Base-by-base conservation (phyloP, 1,284 basidiomycete species). In the Mycena citricolor region DNA sequence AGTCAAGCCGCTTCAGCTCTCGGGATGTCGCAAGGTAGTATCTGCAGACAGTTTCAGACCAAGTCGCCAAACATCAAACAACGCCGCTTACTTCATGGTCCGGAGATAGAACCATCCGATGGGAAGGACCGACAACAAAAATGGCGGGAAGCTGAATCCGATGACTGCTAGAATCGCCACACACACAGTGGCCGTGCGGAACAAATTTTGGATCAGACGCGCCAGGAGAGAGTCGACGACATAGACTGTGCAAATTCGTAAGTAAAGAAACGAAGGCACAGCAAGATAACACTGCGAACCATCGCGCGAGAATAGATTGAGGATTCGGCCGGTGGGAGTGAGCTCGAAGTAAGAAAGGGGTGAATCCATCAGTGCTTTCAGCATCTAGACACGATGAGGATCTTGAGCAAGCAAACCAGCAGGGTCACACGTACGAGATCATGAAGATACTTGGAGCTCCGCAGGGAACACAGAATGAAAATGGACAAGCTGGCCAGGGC, bases 251-350 rank as follows among this genome's bases (percentile, higher is more conserved):
- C n/a, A n/a, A 0, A 23, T 7, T 2, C 19, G n/a, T n/a, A 32
- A 32, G 6, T 39, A 13, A 36, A n/a, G n/a, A n/a, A n/a, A n/a
- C n/a, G n/a, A n/a, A n/a, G n/a, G 5, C 22, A 13, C 5, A 8
- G n/a, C 6, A 13, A 17, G 5, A 13, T 3, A 10, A 23, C 12
- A 8, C n/a, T 7, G 22, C 50, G 44, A 30, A 52, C 89, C 83
- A 61, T 99, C 95, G 5, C 93, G 81, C 12, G 90, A 91, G 67
- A 98, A 98, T 25, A 97, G 66, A 61, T 94, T 94, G 43, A 94
- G 61, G 32, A 90, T 83, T 8, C 88, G 73, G 57, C 90, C 88
- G 17, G 79, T 83, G 2, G 90, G 89, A 1, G 89, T 93, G 43
- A 79, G 66, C 64, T 94, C 92, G 58, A 95, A 97, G 71, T 92